Conservation (phyloP, 352 stramenopile species). For the Phytophthora sansomeana region DNA sequence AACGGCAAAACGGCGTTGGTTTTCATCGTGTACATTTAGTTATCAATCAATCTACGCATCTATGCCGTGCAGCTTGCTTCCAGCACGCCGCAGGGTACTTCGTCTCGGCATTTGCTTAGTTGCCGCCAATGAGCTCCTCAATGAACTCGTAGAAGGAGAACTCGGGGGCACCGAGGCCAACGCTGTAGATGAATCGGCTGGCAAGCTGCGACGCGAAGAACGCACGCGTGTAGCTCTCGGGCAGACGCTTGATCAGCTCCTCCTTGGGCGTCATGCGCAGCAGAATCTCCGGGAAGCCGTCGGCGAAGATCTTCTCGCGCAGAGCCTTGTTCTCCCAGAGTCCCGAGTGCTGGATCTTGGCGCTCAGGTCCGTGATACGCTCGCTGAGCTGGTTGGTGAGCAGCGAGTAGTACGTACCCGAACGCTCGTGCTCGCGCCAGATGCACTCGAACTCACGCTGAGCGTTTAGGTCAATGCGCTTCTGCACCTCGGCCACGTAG, state of each 20-base stretch:
- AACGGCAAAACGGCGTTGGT: neutral
- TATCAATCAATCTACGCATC: slow-evolving; percentile 32
- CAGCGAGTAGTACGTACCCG: slow-evolving; percentile 74
- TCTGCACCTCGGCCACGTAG: slow-evolving; percentile 85
- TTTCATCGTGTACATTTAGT: slow-evolving; percentile 31
- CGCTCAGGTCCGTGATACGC: slow-evolving; percentile 82
- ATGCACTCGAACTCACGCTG: slow-evolving; percentile 87
- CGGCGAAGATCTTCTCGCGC: slow-evolving; percentile 75
- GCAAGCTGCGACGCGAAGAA: slow-evolving; percentile 87
- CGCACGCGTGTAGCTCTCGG: slow-evolving; percentile 80
- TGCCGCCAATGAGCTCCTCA: slow-evolving; percentile 56
- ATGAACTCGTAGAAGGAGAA: slow-evolving; percentile 92
- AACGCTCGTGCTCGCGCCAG: slow-evolving; percentile 79
- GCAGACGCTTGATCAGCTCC: slow-evolving; percentile 73
- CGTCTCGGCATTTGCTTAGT: slow-evolving; percentile 21
- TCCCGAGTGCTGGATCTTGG: slow-evolving; percentile 81
- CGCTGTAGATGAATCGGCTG: slow-evolving; percentile 84
- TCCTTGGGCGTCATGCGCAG: slow-evolving; percentile 63
- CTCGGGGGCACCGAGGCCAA: slow-evolving; percentile 72
- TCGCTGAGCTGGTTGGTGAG: slow-evolving; percentile 83
- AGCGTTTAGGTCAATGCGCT: slow-evolving; percentile 82
- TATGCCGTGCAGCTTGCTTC: slow-evolving; percentile 22
- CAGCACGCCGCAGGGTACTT: neutral
- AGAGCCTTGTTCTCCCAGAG: slow-evolving; percentile 77
- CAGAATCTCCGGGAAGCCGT: slow-evolving; percentile 81